Conservation (phyloP, 305 asterid species). For the Fraxinus paxiana region DNA sequence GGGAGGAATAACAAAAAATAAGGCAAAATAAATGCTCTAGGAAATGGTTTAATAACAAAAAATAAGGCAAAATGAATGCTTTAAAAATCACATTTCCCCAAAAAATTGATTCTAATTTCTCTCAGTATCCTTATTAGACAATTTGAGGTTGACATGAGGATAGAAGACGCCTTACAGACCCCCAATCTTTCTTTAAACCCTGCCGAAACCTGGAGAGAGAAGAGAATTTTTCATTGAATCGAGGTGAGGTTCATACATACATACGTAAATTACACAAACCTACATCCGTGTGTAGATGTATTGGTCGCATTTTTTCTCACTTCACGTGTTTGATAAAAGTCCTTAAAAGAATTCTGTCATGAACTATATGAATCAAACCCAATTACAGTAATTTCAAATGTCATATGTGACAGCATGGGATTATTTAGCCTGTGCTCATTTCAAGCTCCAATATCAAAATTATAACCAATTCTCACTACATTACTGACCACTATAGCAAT, state of each 20-base stretch:
- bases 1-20: not conserved
- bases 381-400: not conserved
- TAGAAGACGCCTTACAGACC: not conserved
- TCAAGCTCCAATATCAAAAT: no score
- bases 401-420: not conserved
- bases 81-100: no score
- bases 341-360: not conserved
- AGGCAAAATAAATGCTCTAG: not conserved
- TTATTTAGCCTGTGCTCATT: no score
- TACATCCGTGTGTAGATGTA: no score
- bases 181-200: not conserved
- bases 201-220: not conserved
- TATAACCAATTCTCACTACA: no score
- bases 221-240: not conserved
- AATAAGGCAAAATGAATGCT: no score
- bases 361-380: not conserved
- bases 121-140: no score
- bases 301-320: not conserved
- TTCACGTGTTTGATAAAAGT: not conserved
- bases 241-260: not conserved
- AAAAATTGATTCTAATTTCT: no score
- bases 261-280: no score
- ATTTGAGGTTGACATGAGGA: no score
- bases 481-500: no score
- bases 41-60: no score